Evolutionary conservation across 768 basidiomycete species (phyloP), one percentile per base, ranked within the genome.

Genomic region (Leccinum subgranulosum): DNA sequence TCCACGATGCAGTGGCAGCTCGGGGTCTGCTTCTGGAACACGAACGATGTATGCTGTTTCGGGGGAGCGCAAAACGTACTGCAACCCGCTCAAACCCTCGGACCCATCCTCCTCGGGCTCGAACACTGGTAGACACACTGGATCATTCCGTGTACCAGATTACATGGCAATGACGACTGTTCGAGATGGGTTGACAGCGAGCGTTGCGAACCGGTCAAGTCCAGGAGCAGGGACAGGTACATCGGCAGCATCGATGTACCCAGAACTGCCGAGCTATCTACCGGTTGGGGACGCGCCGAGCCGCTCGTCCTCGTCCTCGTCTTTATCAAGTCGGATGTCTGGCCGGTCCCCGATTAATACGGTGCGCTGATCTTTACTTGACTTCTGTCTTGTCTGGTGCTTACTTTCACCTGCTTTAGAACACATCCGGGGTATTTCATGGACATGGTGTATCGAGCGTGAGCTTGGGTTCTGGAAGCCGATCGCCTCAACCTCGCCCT

Each of bases 81-180:
- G 60, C n/a, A 53, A 28, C 25, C 6, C 55, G 9, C 33, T 56
- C 43, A 65, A 64, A 54, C 21, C 56, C 19, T 47, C 53, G 6
- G 63, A 64, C 12, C 52, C 57, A n/a, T 17, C 62, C 50, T 21
- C 61, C 6, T 25, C 55, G 17, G 57, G 43, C 33, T 6, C 57
- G n/a, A 61, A 4, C 23, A 34, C 47, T 4, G 12, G 60, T 14
- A 57, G 60, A 33, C 66, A 66, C 9, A 45, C 56, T n/a, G 56
- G 59, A 31, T 59, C 70, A 2, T 55, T 64, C 12, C 71, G 71
- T 33, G 51, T 73, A 17, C 71, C 71, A 1, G 71, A 72, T 34
- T 72, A 71, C 7, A 72, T 73, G 70, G 51, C 66, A 11, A 72
- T 73, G 71, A 72, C 72, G 6, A 51, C 58, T 12, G 62, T 72